Base-by-base conservation (phyloP, 2,329 filamentous ascomycete genomes). In the Epichloe glyceriae region DNA sequence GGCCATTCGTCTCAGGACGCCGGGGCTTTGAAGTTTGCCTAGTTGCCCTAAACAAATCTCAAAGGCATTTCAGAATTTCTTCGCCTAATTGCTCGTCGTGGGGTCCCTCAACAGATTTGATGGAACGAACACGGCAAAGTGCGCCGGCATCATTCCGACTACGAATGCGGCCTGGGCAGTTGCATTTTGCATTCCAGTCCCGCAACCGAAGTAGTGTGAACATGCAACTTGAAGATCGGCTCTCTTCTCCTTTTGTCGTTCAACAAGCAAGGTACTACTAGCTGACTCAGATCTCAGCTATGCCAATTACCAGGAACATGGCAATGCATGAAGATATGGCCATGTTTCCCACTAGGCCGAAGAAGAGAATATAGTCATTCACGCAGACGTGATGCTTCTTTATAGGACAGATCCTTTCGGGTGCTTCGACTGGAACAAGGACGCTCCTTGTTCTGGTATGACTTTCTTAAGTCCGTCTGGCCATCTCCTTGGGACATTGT, bases 121-220 rank as follows among this genome's bases (percentile, higher is more conserved):
- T 7, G 12, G 4, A n/a, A 14, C 15, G 35, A 33, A 47, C 22
- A 19, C 46, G 35, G 46, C 19, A 15, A 39, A 40, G 37, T 6
- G 37, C 35, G 22, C 37, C 20, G n/a, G n/a, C 37, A 30, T n/a
- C 46, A 47, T 40, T 47, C 35, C 46, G 15, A n/a, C 20, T 26
- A 10, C 35, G 34, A 22, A 47, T 35, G 35, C 46, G 35, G 12
- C 14, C 19, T 14, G 20, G 26, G 14, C 14, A n/a, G 17, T 39
- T 35, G 35, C 46, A 47, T 47, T 47, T 39, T 35, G 35, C 46
- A 47, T 47, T 47, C 46, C 46, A 47, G 46, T 40, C 20, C 15
- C n/a, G n/a, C 42, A 15, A 17, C 42, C 20, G 14, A 33, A n/a
- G 30, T 30, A 11, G 3, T 30, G 30, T 30, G 30, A 30, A 10